These are phyloP conservation scores for Stephania japonica DNA, from an alignment of 164 flowering plant species.

Conservation along the genomic window DNA sequence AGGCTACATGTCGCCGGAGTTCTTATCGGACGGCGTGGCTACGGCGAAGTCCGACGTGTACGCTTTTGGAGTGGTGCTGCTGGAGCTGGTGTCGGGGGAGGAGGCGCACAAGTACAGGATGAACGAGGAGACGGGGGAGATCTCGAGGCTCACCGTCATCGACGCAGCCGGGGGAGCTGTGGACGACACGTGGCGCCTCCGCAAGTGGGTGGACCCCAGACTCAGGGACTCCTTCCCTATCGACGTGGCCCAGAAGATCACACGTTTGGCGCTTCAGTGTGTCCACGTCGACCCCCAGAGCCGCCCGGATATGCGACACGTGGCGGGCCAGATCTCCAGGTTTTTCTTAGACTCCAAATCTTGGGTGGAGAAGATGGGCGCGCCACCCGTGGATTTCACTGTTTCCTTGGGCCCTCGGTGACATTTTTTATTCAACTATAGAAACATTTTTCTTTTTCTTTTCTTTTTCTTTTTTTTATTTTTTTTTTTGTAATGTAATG, in stretches of 20 bases:
- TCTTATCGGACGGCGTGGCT: slow-evolving; percentile 52
- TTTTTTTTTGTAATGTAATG: not conserved
- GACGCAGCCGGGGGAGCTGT: slow-evolving; percentile 49
- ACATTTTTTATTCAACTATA: not conserved
- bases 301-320: slow-evolving; percentile 65
- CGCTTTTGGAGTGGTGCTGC: slow-evolving; percentile 56
- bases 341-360: slow-evolving; percentile 45
- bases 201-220: slow-evolving; percentile 67
- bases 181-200: slow-evolving; percentile 33
- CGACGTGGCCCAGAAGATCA: slow-evolving; percentile 62
- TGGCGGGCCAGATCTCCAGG: slow-evolving; percentile 48
- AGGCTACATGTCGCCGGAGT: slow-evolving; percentile 75
- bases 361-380: slow-evolving; percentile 46
- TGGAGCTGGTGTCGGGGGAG: slow-evolving; percentile 68
- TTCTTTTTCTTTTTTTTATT: not conserved
- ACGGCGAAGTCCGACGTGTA: slow-evolving; percentile 69
- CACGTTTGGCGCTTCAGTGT: slow-evolving; percentile 54
- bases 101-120: slow-evolving; percentile 39
- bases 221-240: slow-evolving; percentile 74
- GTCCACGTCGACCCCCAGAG: slow-evolving; percentile 47
- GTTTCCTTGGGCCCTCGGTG: slow-evolving; percentile 55
- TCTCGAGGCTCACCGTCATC: slow-evolving; percentile 40
- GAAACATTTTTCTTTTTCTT: not conserved
- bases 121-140: slow-evolving; percentile 37
- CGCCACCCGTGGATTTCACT: slow-evolving; percentile 35